Base-by-base conservation (phyloP, 139 green algal species). In the Raphidocelis subcapitata region DNA sequence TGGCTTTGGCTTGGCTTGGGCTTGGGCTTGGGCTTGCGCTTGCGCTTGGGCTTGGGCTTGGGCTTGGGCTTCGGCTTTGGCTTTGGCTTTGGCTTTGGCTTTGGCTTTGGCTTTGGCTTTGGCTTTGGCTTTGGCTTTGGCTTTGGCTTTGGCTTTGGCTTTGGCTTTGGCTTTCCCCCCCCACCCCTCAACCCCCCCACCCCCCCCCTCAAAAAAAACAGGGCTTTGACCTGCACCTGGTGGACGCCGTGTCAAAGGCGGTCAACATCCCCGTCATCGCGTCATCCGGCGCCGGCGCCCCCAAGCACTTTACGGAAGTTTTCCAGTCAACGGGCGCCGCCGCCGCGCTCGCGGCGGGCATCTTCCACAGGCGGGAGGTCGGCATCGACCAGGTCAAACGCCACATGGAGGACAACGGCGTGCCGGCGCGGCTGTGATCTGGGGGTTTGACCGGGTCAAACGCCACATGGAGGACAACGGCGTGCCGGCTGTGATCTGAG, bases 231-330 rank as follows among this genome's bases (percentile, higher is more conserved):
- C 72, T 95, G 67, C 94, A 97, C 62, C 87, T 99, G 47, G 90
- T 99, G 31, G 69, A 74, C 1, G 86, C 93, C 0, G 92, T 99
- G 59, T 89, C 90, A 0, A 67, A 81, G 12, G 93, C 96, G 5
- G 96, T 99, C 31, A 94, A 75, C 54, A 99, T 99, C 65, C 95
- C 96, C 12, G 96, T 99, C 47, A 99, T 99, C 72, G 95, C 96
- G 61, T 92, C 77, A 79, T 94, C 82, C 41, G 96, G 96, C 3
- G 96, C 96, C 1, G 96, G 96, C 32, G 63, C n/a, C 0, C 95
- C 95, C 2, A 32, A 91, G 56, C 96, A 99, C 81, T 99, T 99
- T 77, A 85, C 82, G 2, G 81, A 99, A 70, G 86, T 93, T 28
- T 95, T 97, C 72, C 56, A 84, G 3, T 59, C 77, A 21, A 99